A percentile compares a stretch with the other conserved stretches of the same genome.
phyloP scores from a whole-genome alignment of 108 stramenopile species.

The Pseudonitzschia multiseries region DNA sequence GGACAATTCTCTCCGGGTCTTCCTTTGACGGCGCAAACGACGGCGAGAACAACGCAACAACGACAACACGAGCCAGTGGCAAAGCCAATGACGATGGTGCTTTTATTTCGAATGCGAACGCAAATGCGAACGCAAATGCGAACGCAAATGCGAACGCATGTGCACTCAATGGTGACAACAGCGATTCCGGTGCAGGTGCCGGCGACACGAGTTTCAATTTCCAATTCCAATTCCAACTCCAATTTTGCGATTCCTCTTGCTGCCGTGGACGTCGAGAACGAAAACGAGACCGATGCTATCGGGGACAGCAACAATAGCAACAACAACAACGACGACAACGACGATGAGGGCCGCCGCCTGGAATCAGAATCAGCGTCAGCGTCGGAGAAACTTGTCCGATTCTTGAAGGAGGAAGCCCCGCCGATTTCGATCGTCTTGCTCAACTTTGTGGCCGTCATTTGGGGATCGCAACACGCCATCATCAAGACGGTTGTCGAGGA shows the following conservation, averaged over 20 bases:
- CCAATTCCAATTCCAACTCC: too few species aligned
- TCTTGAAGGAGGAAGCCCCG: conserved; percentile 14
- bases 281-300: too few species aligned
- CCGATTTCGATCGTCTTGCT: conserved; percentile 61
- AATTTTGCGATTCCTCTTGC: background rate
- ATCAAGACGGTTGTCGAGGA: conserved; percentile 74
- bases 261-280: background rate
- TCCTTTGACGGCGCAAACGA: background rate
- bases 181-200: background rate
- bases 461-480: conserved; percentile 87
- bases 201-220: too few species aligned
- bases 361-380: background rate
- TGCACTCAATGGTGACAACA: background rate
- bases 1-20: background rate
- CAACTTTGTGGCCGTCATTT: conserved; percentile 74
- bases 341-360: background rate
- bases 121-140: too few species aligned
- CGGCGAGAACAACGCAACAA: background rate
- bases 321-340: background rate
- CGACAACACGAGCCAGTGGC: background rate
- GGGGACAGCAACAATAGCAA: too few species aligned
- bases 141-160: too few species aligned
- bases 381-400: background rate
- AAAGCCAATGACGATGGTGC: background rate
- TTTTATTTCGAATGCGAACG: background rate